Evolutionary conservation across 805 yeast genomes (phyloP).

Genomic region (Wickerhamiella parazyma): DNA sequence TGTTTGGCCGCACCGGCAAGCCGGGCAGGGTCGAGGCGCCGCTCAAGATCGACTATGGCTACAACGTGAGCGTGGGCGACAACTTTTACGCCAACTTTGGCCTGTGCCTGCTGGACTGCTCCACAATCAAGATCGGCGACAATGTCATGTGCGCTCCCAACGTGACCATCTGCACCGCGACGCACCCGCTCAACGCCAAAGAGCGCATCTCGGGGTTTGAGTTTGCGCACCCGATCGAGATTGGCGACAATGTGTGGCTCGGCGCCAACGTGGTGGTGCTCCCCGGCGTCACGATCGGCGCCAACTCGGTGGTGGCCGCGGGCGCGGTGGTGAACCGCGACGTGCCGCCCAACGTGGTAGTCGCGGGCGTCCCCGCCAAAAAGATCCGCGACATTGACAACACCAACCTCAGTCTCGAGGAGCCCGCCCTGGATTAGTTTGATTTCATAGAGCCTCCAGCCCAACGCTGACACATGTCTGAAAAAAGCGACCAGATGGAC

Average conservation of each 20-base stretch:
- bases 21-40: constrained; percentile 39
- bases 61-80: constrained; percentile 44
- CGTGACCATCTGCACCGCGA: constrained; percentile 44
- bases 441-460: background rate
- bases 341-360: constrained; percentile 42
- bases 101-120: constrained; percentile 42
- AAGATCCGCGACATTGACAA: constrained; percentile 14
- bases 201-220: constrained; percentile 35
- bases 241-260: constrained; percentile 59
- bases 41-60: constrained; percentile 55
- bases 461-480: no score
- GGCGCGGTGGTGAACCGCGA: constrained; percentile 50
- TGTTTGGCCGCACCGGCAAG: constrained; percentile 38
- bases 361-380: constrained; percentile 51
- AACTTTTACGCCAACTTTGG: constrained; percentile 45
- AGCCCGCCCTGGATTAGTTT: constrained; percentile 1
- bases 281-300: constrained; percentile 57
- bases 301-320: constrained; percentile 49
- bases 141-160: constrained; percentile 51
- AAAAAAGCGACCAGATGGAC: constrained; percentile 1
- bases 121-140: constrained; percentile 47
- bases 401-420: constrained; percentile 1
- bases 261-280: constrained; percentile 42
- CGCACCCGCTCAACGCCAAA: constrained; percentile 45
- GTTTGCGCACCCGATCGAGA: constrained; percentile 40